Evolutionary conservation across 495 filamentous ascomycete species (phyloP).

Genomic region (Cercophora samala): DNA sequence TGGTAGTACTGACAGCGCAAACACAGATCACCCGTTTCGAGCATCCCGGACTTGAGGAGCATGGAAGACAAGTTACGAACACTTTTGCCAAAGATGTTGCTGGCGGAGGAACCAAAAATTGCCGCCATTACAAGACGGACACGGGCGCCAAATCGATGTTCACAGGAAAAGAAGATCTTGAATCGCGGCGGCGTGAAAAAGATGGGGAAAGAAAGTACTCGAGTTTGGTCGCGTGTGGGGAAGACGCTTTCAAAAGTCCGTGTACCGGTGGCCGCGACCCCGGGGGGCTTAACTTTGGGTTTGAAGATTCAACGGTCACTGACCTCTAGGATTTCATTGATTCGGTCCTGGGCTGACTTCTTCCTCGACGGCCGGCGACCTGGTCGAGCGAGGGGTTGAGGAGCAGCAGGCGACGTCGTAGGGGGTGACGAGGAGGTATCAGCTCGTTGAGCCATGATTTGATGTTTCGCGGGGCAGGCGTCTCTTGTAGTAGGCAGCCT

Average conservation of each 20-base stretch:
- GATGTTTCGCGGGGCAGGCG: neutral
- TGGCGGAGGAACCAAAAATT: slow-evolving; percentile 22
- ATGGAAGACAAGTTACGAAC: slow-evolving; percentile 24
- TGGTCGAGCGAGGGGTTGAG: slow-evolving; percentile 2
- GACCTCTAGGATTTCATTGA: slow-evolving; percentile 47
- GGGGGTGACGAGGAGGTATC: slow-evolving; percentile 4
- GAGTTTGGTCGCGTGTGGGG: slow-evolving; percentile 3
- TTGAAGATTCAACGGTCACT: slow-evolving; percentile 19
- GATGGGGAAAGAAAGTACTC: neutral
- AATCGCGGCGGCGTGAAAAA: neutral
- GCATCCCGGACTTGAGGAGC: neutral
- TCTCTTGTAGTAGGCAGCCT: neutral
- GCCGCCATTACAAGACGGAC: slow-evolving; percentile 18
- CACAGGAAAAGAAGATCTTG: neutral
- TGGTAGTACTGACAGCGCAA: neutral
- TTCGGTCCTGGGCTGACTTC: slow-evolving; percentile 38
- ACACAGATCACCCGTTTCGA: neutral
- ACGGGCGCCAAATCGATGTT: neutral
- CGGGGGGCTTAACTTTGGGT: neutral
- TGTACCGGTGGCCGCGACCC: neutral
- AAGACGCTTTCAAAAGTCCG: neutral
- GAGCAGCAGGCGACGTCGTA: slow-evolving; percentile 9
- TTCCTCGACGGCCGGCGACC: slow-evolving; percentile 21
- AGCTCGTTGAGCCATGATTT: slow-evolving; percentile 14
- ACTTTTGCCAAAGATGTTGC: slow-evolving; percentile 22